A percentile compares a stretch with the other conserved stretches of the same genome.
These are phyloP conservation scores for Vitis hybrid DNA, from an alignment of 177 flowering plant species.

Conservation along the genomic window DNA sequence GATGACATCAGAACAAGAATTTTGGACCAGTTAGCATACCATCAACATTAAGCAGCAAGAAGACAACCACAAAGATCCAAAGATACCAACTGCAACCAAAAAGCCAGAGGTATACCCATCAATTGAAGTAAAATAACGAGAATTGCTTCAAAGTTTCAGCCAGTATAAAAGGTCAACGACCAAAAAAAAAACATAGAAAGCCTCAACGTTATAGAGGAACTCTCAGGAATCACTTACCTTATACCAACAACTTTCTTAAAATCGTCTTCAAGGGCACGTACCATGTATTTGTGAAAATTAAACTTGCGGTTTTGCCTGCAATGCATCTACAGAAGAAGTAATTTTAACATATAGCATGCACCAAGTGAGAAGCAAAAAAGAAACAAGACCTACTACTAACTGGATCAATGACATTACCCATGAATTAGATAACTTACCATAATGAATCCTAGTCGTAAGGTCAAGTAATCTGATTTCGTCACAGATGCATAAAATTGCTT, in stretches of 20 bases:
- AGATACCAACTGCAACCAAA: constrained; percentile 83
- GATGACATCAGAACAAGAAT: neutral
- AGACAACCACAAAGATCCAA: constrained; percentile 82
- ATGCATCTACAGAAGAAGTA: constrained; percentile 48
- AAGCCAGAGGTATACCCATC: neutral
- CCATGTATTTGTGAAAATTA: constrained; percentile 89
- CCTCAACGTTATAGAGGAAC: neutral
- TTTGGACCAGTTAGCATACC: constrained; percentile 39
- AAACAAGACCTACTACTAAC: neutral
- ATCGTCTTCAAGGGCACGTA: constrained; percentile 81
- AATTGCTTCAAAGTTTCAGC: neutral
- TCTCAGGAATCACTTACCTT: constrained; percentile 46
- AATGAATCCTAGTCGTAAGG: constrained; percentile 78
- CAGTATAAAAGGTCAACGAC: neutral
- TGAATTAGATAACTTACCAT: constrained; percentile 38
- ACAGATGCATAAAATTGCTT: constrained; percentile 88
- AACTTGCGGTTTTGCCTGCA: constrained; percentile 60
- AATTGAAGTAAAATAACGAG: neutral
- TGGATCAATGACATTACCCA: neutral
- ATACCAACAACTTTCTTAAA: constrained; percentile 90
- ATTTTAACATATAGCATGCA: neutral
- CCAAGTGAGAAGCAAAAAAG: neutral
- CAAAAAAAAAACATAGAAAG: neutral
- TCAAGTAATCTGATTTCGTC: constrained; percentile 69
- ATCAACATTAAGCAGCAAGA: constrained; percentile 72